Evolutionary conservation across 108 stramenopile species (phyloP), one percentile per base, ranked within the genome.

Genomic region (Craspedostauros australis): DNA sequence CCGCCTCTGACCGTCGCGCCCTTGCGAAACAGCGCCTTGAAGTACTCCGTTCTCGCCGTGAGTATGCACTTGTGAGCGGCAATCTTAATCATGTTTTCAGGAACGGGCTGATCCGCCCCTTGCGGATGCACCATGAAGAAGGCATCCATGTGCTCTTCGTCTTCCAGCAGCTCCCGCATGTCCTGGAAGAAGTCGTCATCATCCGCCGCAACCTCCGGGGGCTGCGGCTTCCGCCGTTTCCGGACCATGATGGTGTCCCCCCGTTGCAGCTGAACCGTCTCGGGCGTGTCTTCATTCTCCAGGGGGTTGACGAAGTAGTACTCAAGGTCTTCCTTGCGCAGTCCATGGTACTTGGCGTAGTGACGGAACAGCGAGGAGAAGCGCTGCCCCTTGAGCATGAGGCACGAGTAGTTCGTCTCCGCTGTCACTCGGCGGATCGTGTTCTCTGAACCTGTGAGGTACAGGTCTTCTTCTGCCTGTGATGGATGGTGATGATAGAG

Each of bases 261-360:
- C 47, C 90, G 70, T 51, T 91, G 93, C 39, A 95, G 60, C 45
- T 95, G 93, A 8, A 95, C 93, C 25, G 76, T 68, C 50, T 91
- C 90, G 20, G 93, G 93, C 14, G 93, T 95, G 50, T 91, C 90
- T 44, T 95, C 94, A 50, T 93, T 90, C 73, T 91, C 93, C 23
- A 97, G 65, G 42, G 83, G 79, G 51, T 95, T 89, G 36, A 94
- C 93, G 64, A 98, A 98, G 64, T 88, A 95, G 50, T 95, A 98
- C 46, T 95, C 95, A 16, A 98, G 57, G 59, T 94, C 94, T 39
- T 98, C 98, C 69, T 98, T 98, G 25, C 93, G 60, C 40, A 98
- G 54, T 9, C 98, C 98, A 62, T 98, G 95, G 68, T 98, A 96
- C 62, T 98, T 98, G 46, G 96, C 98, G 62, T 98, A 98, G 69